Evolutionary conservation across 306 rosid genomes (phyloP), one percentile per base, ranked within the genome.

Genomic region (Castanopsis chinensis): DNA sequence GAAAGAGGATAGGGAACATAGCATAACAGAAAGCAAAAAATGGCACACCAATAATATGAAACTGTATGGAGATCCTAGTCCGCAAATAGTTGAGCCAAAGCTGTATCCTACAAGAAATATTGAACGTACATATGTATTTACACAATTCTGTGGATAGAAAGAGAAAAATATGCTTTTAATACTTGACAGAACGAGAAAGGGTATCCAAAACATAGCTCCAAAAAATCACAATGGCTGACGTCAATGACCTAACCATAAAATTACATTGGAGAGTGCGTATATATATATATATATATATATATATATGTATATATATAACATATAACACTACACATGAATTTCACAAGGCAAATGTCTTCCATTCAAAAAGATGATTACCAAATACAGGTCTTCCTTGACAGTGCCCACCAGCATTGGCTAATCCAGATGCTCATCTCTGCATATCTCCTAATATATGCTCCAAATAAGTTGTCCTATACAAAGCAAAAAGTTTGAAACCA

Each of bases 381-480:
- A 81, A 80, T 74, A 56, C 74, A 80, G 78, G 81, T 90, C 73
- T 79, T 87, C 82, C 78, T 78, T 78, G 89, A 37, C 72, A 57
- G 69, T 57, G 80, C 72, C 71, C 76, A 53, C 8, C 79, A 70
- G 72, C 78, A 81, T 70, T 69, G 74, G 74, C 73, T 37, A 23
- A 3, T 57, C 71, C 81, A 70, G 83, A 83, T 79, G 78, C 77
- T 79, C 83, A 83, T 57, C 83, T 80, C 80, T 86, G 82, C 79
- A 76, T 73, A 81, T 85, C 92, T 81, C 68, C 85, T 73, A 91
- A 32, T 54, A 72, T 76, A 76, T 51, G 83, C 88, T 91, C 91
- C 91, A 93, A 89, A 85, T 79, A 77, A 76, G 77, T 27, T 78
- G 86, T 83, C 85, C 88, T 90, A 97, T 91, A 74, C 79, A 73